Evolutionary conservation across 805 yeast species (phyloP), one percentile per base, ranked within the genome.

Genomic region (Sugiyamaella mastotermitis): DNA sequence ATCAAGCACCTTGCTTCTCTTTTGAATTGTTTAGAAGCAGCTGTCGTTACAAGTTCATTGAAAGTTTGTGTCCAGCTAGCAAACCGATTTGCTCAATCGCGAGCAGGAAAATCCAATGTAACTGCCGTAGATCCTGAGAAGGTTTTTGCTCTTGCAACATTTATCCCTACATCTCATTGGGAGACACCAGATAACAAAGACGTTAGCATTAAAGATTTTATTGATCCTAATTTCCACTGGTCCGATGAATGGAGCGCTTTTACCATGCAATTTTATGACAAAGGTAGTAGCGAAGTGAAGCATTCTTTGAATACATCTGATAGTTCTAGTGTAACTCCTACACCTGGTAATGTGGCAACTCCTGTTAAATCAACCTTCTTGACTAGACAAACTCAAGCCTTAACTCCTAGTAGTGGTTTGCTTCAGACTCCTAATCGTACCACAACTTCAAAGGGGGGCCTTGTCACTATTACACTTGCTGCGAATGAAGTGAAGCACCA

Each of bases 51-150:
- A 15, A 65, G 71, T 2, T 78, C 86, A 0, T 60, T 85, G 50
- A 76, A 73, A 41, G 80, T 77, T 7, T 70, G 78, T 24, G 69
- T 75, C 1, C 60, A 76, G 11, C 55, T 83, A 31, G 80, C 78
- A 5, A 84, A 80, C 49, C 67, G 81, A 37, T 78, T 72, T 53
- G 67, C 75, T 2, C 67, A 68, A 26, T 57, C 66, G n/a, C 62
- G 64, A 28, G 56, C 65, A 8, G 57, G 64, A 31, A 68, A 68
- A 38, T 65, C 64, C 36, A 49, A 65, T 6, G 68, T 73, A 1
- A 68, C 78, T 2, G 61, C 70, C 28, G 41, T 52, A 32, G 56
- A 51, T 14, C 74, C 71, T 43, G 61, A 65, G 32, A 64, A 68
- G 40, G 61, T 79, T 8, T 57, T 80, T 35, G 66, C 71, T 28